Evolutionary conservation across 1,284 basidiomycete species (phyloP).

Genomic region (Afroboletus lepidellus): DNA sequence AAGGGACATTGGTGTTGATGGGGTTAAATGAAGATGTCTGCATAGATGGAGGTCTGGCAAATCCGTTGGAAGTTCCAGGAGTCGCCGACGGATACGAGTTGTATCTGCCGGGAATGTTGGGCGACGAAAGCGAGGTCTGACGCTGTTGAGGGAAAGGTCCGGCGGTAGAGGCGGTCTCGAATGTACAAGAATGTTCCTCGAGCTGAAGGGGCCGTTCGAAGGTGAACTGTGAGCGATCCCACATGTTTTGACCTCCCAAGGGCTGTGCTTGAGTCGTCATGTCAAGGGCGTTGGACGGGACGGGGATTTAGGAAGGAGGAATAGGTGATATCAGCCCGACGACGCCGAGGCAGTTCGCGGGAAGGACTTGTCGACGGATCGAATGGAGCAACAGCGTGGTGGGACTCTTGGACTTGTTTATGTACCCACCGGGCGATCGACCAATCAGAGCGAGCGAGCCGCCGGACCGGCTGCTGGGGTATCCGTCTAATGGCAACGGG

Average conservation of each 20-base stretch:
- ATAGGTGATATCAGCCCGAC: constrained; percentile 2
- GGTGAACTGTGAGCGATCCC: constrained; percentile 21
- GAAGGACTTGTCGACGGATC: constrained; percentile 3
- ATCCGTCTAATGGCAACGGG: background rate
- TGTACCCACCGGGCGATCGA: constrained; percentile 2
- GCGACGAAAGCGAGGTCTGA: constrained; percentile 6
- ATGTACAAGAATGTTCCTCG: constrained; percentile 37
- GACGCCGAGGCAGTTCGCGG: background rate
- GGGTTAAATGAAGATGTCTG: constrained; percentile 10
- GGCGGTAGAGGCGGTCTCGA: constrained; percentile 13
- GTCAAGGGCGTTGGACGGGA: background rate
- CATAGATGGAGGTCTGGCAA: constrained; percentile 14
- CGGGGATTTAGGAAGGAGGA: background rate
- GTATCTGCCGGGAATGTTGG: constrained; percentile 6
- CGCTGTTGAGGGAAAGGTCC: constrained; percentile 17
- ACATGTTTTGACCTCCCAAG: constrained; percentile 13
- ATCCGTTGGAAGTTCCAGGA: constrained; percentile 8
- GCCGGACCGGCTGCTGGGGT: constrained; percentile 11
- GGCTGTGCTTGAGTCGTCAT: constrained; percentile 28
- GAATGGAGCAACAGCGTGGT: background rate
- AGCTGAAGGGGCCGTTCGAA: constrained; percentile 37
- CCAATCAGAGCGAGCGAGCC: background rate
- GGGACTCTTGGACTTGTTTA: background rate
- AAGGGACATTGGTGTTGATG: constrained; percentile 5
- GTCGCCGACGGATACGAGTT: constrained; percentile 15